These are phyloP conservation scores for Ophiostoma fasciatum DNA, from an alignment of 2,329 filamentous ascomycete species.

Conservation along the genomic window DNA sequence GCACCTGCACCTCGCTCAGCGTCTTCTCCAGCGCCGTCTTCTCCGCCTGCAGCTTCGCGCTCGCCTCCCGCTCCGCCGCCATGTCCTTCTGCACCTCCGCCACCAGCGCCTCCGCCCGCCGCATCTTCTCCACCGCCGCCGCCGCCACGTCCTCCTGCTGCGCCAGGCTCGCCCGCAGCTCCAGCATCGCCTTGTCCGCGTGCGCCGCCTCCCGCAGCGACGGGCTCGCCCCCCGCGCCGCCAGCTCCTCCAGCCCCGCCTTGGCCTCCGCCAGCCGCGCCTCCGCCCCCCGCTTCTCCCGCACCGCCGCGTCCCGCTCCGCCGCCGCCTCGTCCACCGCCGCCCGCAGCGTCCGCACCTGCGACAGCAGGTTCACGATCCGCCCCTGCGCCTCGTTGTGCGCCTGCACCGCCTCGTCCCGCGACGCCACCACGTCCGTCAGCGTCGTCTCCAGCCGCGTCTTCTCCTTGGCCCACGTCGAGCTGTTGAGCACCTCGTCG, in stretches of 20 bases:
- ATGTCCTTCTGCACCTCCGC: constrained; percentile 91
- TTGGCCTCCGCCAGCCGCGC: constrained; percentile 75
- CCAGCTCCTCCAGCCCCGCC: constrained; percentile 74
- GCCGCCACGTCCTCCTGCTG: constrained; percentile 87
- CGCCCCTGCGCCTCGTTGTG: constrained; percentile 93
- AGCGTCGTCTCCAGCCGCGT: constrained; percentile 78
- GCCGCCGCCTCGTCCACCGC: constrained; percentile 73
- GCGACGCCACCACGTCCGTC: constrained; percentile 75
- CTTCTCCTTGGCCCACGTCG: constrained; percentile 98
- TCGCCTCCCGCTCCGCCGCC: constrained; percentile 67
- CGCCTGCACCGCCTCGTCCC: constrained; percentile 81
- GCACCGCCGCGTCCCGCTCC: constrained; percentile 69
- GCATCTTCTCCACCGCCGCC: constrained; percentile 94
- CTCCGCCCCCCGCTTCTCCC: constrained; percentile 85
- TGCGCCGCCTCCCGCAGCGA: constrained; percentile 79
- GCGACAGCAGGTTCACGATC: constrained; percentile 77
- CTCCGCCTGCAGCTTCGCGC: constrained; percentile 70
- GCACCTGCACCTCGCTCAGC: constrained; percentile 78
- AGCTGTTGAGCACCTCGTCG: constrained; percentile 92
- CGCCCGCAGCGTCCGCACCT: constrained; percentile 71
- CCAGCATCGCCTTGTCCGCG: constrained; percentile 63
- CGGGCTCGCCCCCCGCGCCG: constrained; percentile 69
- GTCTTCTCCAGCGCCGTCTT: constrained; percentile 82
- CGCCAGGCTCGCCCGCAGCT: constrained; percentile 75
- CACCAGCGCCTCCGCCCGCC: constrained; percentile 73